These are phyloP conservation scores for Smithsoniella earleae DNA, from an alignment of 163 green algal species.

Conservation along the genomic window DNA sequence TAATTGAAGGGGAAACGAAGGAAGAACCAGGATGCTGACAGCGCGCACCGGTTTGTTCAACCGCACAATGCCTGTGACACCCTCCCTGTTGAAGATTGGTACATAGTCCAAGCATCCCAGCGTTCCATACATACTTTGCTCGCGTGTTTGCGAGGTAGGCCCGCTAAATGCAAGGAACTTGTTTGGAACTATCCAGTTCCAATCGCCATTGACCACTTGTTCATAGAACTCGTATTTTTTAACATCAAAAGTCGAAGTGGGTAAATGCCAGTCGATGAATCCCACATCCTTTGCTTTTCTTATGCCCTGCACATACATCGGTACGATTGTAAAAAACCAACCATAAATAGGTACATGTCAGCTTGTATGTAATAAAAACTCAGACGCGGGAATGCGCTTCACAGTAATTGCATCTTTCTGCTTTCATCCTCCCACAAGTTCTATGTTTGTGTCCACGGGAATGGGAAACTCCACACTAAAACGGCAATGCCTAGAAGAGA, in stretches of 20 bases:
- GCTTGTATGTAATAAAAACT: neutral
- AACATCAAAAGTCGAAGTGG: conserved; percentile 57
- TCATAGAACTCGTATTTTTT: conserved; percentile 90
- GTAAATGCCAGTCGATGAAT: conserved; percentile 70
- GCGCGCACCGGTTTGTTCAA: conserved; percentile 79
- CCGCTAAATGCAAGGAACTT: conserved; percentile 90
- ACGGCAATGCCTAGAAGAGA: too few species aligned
- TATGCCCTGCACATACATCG: conserved; percentile 60
- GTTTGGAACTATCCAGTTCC: conserved; percentile 90
- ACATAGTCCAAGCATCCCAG: conserved; percentile 85
- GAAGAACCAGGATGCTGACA: too few species aligned
- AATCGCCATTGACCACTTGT: conserved; percentile 89
- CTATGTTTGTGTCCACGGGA: too few species aligned
- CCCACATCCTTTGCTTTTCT: conserved; percentile 63
- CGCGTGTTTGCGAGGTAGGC: conserved; percentile 51
- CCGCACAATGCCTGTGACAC: conserved; percentile 68
- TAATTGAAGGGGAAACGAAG: too few species aligned
- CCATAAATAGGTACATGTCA: neutral
- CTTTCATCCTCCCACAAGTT: neutral
- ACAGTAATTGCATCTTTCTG: neutral
- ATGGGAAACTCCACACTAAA: too few species aligned
- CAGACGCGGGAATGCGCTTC: neutral
- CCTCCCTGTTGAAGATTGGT: conserved; percentile 60
- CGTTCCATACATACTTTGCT: conserved; percentile 71
- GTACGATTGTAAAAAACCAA: neutral